phyloP scores from a whole-genome alignment of 108 stramenopile species.

The Skeletonema tropicum region DNA sequence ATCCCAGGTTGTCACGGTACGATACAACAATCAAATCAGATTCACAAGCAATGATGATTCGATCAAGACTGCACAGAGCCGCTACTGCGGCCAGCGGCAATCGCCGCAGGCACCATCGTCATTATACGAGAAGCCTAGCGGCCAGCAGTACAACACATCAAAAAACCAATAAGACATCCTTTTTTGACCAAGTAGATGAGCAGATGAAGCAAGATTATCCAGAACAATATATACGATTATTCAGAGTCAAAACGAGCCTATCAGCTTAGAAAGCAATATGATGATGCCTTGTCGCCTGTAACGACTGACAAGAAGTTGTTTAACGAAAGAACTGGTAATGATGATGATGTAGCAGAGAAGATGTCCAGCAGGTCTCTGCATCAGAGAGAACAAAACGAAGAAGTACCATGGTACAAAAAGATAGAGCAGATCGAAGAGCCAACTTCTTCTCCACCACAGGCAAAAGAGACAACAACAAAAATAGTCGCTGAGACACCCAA shows the following conservation, averaged over 20 bases:
- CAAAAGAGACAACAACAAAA: neutral
- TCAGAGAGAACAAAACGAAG: neutral
- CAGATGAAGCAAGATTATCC: constrained; percentile 44
- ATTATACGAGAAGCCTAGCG: neutral
- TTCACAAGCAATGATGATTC: neutral
- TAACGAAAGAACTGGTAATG: neutral
- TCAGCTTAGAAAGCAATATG: neutral
- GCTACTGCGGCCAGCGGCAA: neutral
- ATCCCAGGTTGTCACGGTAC: too few species aligned
- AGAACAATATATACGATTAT: constrained; percentile 26
- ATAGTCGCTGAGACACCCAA: neutral
- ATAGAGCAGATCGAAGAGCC: neutral
- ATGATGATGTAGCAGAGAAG: neutral
- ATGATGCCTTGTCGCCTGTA: neutral
- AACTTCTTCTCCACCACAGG: neutral
- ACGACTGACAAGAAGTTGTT: neutral
- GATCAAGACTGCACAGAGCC: neutral
- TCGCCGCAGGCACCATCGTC: neutral
- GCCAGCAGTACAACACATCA: neutral
- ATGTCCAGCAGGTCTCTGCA: neutral
- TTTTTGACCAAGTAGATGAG: constrained; percentile 30
- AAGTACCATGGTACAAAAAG: constrained; percentile 2
- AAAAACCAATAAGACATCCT: constrained; percentile 16
- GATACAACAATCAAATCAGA: too few species aligned
- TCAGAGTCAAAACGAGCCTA: constrained; percentile 16